Conservation (phyloP, 108 stramenopile species). For the Halocafeteria seosinensis region DNA sequence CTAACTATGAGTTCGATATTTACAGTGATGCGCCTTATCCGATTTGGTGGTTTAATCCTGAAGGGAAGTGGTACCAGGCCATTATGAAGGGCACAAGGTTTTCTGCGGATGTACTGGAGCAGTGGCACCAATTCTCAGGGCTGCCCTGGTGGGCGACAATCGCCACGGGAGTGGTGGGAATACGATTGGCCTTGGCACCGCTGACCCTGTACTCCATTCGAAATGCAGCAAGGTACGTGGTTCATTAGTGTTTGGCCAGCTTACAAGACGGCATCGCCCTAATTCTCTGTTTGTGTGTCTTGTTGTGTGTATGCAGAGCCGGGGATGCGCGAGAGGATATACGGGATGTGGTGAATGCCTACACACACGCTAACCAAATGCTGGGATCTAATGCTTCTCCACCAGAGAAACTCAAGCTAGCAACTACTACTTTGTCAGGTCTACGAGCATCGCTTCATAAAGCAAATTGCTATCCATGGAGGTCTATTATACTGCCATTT, state of each 20-base stretch:
- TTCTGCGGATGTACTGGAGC: not conserved
- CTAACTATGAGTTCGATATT: not conserved
- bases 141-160: not conserved
- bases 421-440: not conserved
- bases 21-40: not conserved
- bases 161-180: not conserved
- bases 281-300: too few species aligned
- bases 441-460: not conserved
- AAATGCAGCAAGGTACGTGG: not conserved
- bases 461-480: not conserved
- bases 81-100: not conserved
- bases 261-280: not conserved
- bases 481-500: not conserved
- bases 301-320: not conserved
- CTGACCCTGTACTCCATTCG: not conserved
- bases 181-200: not conserved
- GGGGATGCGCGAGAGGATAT: not conserved
- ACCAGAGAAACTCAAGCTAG: not conserved
- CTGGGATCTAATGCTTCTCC: not conserved
- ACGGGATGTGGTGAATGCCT: not conserved
- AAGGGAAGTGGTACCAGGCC: not conserved
- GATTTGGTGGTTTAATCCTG: not conserved
- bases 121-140: not conserved
- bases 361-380: not conserved
- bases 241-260: not conserved